Evolutionary conservation across 495 filamentous ascomycete genomes (phyloP).

Genomic region (Talaromyces adpressus): DNA sequence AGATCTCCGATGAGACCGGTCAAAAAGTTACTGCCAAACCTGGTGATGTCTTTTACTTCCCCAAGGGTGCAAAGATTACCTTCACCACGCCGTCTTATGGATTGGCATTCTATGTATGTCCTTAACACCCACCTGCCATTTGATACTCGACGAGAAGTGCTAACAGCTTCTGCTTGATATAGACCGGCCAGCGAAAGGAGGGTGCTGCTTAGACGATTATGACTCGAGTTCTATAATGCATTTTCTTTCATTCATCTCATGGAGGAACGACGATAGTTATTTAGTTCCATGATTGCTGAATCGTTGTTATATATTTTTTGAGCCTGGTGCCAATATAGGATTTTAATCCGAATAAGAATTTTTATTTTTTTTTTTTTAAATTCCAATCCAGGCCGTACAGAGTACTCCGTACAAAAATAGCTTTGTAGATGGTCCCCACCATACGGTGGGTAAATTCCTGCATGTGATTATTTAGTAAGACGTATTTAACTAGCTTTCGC

Average conservation of each 20-base stretch:
- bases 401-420: not conserved
- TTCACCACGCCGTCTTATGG: constrained; percentile 66
- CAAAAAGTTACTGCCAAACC: constrained; percentile 58
- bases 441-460: not conserved
- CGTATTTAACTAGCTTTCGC: not conserved
- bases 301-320: not conserved
- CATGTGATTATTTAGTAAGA: not conserved
- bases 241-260: not conserved
- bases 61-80: constrained; percentile 69
- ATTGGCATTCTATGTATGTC: constrained; percentile 57
- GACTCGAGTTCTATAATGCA: not conserved
- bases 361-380: not conserved
- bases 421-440: not conserved
- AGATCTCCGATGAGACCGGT: constrained; percentile 64
- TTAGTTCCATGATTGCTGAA: not conserved
- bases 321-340: not conserved
- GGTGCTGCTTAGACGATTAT: constrained; percentile 20
- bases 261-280: not conserved
- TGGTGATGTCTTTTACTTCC: constrained; percentile 74
- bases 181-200: constrained; percentile 40
- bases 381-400: not conserved
- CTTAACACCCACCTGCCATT: not conserved
- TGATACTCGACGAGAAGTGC: constrained; percentile 5
- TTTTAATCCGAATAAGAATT: not conserved
- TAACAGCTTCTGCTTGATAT: constrained; percentile 9